Percentiles rank a stretch among this genome's conserved stretches.
Conservation (phyloP, 192 early-diverging fungal species). For the Gamsiella multidivaricata region DNA sequence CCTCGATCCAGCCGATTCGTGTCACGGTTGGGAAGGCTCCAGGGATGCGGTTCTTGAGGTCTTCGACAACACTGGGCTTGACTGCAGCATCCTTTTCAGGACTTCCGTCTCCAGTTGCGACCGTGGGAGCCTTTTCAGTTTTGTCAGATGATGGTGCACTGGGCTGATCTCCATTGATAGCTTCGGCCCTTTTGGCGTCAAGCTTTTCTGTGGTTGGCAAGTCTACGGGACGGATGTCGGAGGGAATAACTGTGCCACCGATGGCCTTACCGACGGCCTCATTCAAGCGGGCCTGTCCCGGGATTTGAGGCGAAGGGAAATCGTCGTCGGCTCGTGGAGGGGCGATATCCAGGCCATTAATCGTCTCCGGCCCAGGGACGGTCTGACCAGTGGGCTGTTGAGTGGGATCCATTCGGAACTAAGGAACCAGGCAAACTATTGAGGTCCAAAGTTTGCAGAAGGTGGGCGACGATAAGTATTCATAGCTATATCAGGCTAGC, state of each 20-base stretch:
- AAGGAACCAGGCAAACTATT: neutral
- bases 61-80: conserved; percentile 1
- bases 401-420: conserved; percentile 21
- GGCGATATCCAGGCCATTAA: conserved; percentile 15
- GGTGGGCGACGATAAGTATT: conserved; percentile 9
- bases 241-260: conserved; percentile 38
- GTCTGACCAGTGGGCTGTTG: conserved; percentile 18
- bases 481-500: conserved; percentile 10
- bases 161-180: neutral
- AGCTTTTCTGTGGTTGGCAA: conserved; percentile 23
- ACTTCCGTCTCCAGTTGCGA: neutral
- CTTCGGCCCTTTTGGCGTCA: conserved; percentile 6
- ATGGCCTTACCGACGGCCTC: conserved; percentile 34
- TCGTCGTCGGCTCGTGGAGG: conserved; percentile 20
- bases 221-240: conserved; percentile 33
- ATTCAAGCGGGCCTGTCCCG: conserved; percentile 22
- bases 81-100: conserved; percentile 2
- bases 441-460: neutral
- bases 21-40: conserved; percentile 30
- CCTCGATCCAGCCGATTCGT: conserved; percentile 46
- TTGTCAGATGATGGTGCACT: neutral
- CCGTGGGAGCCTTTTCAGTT: neutral
- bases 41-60: conserved; percentile 26
- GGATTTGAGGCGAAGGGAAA: conserved; percentile 12
- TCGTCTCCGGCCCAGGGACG: neutral